Evolutionary conservation across 2,329 filamentous ascomycete genomes (phyloP), one percentile per base, ranked within the genome.

Genomic region (Lecanicillium sp.): DNA sequence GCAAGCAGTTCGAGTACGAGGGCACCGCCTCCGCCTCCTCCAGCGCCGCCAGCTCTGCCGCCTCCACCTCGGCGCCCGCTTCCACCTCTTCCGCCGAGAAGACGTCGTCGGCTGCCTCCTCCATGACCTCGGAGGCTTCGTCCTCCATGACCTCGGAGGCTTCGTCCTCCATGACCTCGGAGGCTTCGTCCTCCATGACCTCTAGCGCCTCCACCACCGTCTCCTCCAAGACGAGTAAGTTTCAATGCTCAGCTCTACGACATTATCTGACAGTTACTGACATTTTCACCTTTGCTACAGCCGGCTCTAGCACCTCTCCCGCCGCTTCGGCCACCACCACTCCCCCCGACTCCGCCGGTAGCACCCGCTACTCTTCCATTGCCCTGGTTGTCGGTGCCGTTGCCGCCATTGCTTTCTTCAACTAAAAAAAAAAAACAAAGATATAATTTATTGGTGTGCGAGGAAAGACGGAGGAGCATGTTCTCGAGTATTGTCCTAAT

Each of bases 381-480:
- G 56, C 52, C 33, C 52, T 61, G 17, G 47, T 60, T 42, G 55
- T 53, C 14, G 59, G 53, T 46, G 60, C 51, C 39, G 48, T 55
- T 40, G 54, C 55, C 36, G 60, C 54, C 46, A 46, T 61, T 41
- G 57, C 51, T 40, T 57, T 53, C 49, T 44, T 63, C 22, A 25
- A 25, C 22, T 25, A 25, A 25, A 11, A 6, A 25, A 11, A 25
- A 25, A 6, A 6, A 25, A 11, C 6, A 25, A 6, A 25, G 6
- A 25, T 25, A 25, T 25, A 25, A 25, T 25, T 25, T 11, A 6
- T 25, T 25, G 11, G 11, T n/a, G n/a, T n/a, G n/a, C n/a, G n/a
- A n/a, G n/a, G n/a, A n/a, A n/a, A n/a, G n/a, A n/a, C n/a, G n/a
- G n/a, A n/a, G n/a, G n/a, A n/a, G n/a, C n/a, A n/a, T n/a, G n/a